Conservation (phyloP, 1,139 yeast genomes). For the Sporopachydermia cereana region DNA sequence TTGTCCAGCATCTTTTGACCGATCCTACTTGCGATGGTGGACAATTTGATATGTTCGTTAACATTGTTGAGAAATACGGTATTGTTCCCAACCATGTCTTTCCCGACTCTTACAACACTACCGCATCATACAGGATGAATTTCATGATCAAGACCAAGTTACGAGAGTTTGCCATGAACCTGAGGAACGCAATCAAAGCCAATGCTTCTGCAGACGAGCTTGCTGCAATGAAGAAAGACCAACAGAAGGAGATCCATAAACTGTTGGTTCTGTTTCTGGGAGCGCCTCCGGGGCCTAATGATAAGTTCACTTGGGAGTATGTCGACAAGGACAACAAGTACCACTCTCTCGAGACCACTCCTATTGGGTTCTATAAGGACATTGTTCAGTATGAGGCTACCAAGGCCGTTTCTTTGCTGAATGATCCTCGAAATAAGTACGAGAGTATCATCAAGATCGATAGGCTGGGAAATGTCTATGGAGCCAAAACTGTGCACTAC, state of each 20-base stretch:
- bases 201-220: constrained; percentile 20
- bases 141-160: constrained; percentile 51
- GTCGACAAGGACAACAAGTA: constrained; percentile 60
- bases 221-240: constrained; percentile 30
- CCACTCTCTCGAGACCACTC: constrained; percentile 43
- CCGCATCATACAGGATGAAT: constrained; percentile 45
- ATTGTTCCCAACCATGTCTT: constrained; percentile 59
- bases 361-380: constrained; percentile 47
- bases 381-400: constrained; percentile 41
- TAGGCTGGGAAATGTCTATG: constrained; percentile 58
- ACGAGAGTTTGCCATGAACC: constrained; percentile 60
- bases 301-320: constrained; percentile 61
- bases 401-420: constrained; percentile 51
- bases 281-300: constrained; percentile 62
- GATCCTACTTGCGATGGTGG: constrained; percentile 76
- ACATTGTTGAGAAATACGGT: constrained; percentile 67
- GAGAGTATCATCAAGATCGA: constrained; percentile 56
- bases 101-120: constrained; percentile 63
- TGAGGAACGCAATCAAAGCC: constrained; percentile 35
- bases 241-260: constrained; percentile 52
- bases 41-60: constrained; percentile 73
- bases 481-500: constrained; percentile 56
- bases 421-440: constrained; percentile 70
- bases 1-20: constrained; percentile 47
- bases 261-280: constrained; percentile 59